Evolutionary conservation across 495 filamentous ascomycete genomes (phyloP), one percentile per base, ranked within the genome.

Genomic region (Daldinia vernicosa): DNA sequence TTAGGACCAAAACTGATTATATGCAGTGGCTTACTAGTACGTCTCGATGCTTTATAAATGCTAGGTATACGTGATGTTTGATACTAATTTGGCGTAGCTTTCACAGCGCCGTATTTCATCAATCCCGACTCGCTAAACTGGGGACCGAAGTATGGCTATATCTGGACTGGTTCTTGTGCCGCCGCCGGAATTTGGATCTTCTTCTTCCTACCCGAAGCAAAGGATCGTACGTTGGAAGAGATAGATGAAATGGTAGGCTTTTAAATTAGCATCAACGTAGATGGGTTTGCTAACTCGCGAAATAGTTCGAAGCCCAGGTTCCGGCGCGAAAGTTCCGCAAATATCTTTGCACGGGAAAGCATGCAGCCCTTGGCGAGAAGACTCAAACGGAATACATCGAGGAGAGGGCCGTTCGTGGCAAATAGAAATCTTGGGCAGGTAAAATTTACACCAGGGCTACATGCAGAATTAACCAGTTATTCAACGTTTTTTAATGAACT

Each of bases 101-200:
- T 89, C 58, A 87, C 86, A 0, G 84, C 86, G 6, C 83, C 87
- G 19, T 89, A 90, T 67, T 89, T 90, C 67, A 89, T 89, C 73
- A 89, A 89, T 60, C 86, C 87, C 0, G 76, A 76, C 33, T 74
- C 82, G 11, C 66, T 89, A 14, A 82, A 84, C 63, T 89, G 86
- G 86, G 86, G 86, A 2, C 84, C 84, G 7, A 86, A 82, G 66
- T 86, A 85, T 45, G 84, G 85, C 5, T 89, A 87, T 73, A 88
- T 88, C 56, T 84, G 82, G 82, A 75, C 80, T 2, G 83, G 81
- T 5, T 75, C 75, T 5, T 83, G 77, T 63, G 53, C 80, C 17
- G 17, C 81, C 45, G 77, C 83, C 32, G 82, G 70, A 5, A 65
- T 76, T 4, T 87, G 83, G 77, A 76, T 87, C 6, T 87, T 75